These are phyloP conservation scores for Gossypium schwendimanii DNA, from an alignment of 441 rosid genomes.

Conservation along the genomic window DNA sequence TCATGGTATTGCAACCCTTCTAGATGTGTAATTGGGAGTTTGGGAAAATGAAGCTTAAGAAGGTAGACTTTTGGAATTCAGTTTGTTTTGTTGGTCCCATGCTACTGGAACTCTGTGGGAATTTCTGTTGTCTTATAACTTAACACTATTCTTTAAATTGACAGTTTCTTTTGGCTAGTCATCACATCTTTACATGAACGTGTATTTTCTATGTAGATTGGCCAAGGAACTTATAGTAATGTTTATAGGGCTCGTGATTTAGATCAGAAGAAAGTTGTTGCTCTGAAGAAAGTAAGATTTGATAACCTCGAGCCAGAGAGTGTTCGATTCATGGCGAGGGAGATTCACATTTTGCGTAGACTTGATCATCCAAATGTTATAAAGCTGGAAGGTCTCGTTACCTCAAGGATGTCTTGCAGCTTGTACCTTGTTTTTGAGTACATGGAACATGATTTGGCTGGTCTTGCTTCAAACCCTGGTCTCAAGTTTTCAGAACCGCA, in stretches of 20 bases:
- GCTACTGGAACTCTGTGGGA: not conserved
- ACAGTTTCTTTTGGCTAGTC: not conserved
- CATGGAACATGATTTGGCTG: conserved; percentile 98
- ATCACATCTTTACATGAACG: conserved; percentile 14
- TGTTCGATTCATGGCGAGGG: conserved; percentile 98
- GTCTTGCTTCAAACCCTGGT: conserved; percentile 87
- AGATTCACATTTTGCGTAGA: conserved; percentile 82
- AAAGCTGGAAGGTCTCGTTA: conserved; percentile 92
- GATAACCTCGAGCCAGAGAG: conserved; percentile 97
- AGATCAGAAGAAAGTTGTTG: conserved; percentile 81
- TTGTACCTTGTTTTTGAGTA: conserved; percentile 84
- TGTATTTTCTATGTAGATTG: conserved; percentile 57
- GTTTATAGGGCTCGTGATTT: conserved; percentile 94
- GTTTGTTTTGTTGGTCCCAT: not conserved
- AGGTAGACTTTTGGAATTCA: not conserved
- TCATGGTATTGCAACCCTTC: not conserved
- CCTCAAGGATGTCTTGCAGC: conserved; percentile 97
- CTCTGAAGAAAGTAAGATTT: conserved; percentile 81
- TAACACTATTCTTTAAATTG: not conserved
- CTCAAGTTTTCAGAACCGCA: conserved; percentile 80
- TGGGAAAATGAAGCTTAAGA: not conserved
- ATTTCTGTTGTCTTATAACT: not conserved
- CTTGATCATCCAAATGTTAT: conserved; percentile 93
- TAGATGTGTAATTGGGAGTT: not conserved
- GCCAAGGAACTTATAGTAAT: conserved; percentile 96